Evolutionary conservation across 495 filamentous ascomycete species (phyloP), one percentile per base, ranked within the genome.

Genomic region (Penicillium manginii): DNA sequence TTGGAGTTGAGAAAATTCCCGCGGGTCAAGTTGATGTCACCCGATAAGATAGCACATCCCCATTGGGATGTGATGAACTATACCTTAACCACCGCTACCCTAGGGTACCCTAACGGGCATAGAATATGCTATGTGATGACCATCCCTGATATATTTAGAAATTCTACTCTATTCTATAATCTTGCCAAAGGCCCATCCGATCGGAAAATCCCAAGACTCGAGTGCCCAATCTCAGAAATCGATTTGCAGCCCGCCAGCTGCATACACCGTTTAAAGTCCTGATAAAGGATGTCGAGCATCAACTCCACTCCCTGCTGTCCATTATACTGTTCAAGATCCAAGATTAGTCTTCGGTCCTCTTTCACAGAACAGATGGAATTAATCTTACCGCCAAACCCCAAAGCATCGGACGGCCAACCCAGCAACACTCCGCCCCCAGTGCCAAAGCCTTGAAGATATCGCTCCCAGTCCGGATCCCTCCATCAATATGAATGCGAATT

Each of bases 381-480:
- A 26, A 4, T 26, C 66, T 54, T 59, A 73, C 72, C 5, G 72
- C 72, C 26, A 73, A 50, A 3, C 70, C 70, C 68, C 70, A 90
- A 60, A 90, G 63, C 42, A 82, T 81, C 11, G 82, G 83, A 50
- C 87, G 76, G n/a, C 88, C 88, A 17, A 91, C 72, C 15, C 83
- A 86, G 14, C 88, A 86, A 0, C 78, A 85, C 50, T 73, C 84
- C 3, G 86, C 87, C 3, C 88, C 88, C 9, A 91, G 68, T 50
- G 84, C 88, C 52, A 91, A 45, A 0, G 84, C 85, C 67, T 90
- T 91, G 60, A 91, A 85, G 14, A 90, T 84, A 67, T 90, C 88
- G 9, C 77, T 83, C 1, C 88, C 88, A 5, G 84, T 71, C 32
- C 74, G 78, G 5, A 91, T 79, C 0, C 88, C 88, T 1, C 87